phyloP scores from a whole-genome alignment of 352 stramenopile genomes.

The Globisporangium rhizosaccharum region DNA sequence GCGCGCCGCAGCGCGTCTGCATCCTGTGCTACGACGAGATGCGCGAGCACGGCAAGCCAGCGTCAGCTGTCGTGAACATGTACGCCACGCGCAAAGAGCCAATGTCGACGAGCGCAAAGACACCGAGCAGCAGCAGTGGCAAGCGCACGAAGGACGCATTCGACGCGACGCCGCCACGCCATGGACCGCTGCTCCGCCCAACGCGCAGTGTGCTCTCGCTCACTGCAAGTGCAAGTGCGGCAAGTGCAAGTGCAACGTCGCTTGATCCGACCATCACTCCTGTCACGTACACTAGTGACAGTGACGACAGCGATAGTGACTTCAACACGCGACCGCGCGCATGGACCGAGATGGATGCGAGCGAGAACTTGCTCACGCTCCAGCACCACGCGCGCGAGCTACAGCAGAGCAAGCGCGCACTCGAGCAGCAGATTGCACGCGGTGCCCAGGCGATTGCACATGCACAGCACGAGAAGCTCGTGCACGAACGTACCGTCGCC shows the following conservation, averaged over 20 bases:
- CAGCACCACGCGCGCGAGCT: slow-evolving; percentile 69
- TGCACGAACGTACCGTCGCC: slow-evolving; percentile 27
- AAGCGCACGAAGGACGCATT: no score
- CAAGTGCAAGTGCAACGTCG: not conserved
- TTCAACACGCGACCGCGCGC: slow-evolving; percentile 44
- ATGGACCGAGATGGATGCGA: slow-evolving; percentile 57
- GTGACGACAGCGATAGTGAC: slow-evolving; percentile 18
- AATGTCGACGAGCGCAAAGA: no score
- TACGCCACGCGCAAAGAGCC: slow-evolving; percentile 12
- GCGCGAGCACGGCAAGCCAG: slow-evolving; percentile 61
- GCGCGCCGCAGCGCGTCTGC: slow-evolving; percentile 65
- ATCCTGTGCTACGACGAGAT: slow-evolving; percentile 80
- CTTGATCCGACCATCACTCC: not conserved
- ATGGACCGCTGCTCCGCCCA: slow-evolving; percentile 8
- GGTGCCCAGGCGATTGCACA: slow-evolving; percentile 36
- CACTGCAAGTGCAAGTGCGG: not conserved
- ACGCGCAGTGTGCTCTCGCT: slow-evolving; percentile 11
- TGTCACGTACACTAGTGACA: not conserved
- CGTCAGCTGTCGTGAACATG: slow-evolving; percentile 71
- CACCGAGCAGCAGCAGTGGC: no score
- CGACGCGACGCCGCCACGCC: slow-evolving; percentile 7
- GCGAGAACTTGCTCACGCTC: slow-evolving; percentile 48
- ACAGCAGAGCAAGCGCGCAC: slow-evolving; percentile 54
- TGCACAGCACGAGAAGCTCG: slow-evolving; percentile 32
- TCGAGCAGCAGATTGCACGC: slow-evolving; percentile 47